Base-by-base conservation (phyloP, 2,329 filamentous ascomycete genomes). In the Phyllosticta citribraziliensis region DNA sequence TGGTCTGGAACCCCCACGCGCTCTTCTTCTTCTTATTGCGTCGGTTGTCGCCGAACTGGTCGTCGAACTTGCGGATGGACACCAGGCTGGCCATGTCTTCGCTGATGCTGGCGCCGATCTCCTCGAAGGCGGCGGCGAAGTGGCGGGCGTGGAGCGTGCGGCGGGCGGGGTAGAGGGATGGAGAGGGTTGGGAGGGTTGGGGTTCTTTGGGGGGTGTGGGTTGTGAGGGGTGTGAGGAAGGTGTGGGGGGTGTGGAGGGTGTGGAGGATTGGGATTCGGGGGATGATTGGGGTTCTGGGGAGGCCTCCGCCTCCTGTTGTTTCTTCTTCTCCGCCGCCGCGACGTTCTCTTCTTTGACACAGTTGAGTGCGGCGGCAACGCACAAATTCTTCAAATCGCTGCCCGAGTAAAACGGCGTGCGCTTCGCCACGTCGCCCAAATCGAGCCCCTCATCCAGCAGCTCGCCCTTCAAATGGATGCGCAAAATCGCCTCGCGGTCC, bases 51-150 rank as follows among this genome's bases (percentile, higher is more conserved):
- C 94, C 93, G 72, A 92, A 99, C 72, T 93, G 88, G 75, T 96
- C 90, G 71, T 99, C 94, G 70, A 97, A 99, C 75, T 95, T 95
- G 67, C 90, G 84, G 68, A 99, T 96, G 12, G 89, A 89, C 65
- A 85, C 84, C 64, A 99, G 78, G 33, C 85, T 90, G 56, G 84
- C 81, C 93, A 97, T 97, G 69, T 99, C 92, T 73, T 97, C 93
- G 67, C 85, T 92, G 66, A 97, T 92, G 68, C 89, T 95, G 0
- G 94, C 91, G 61, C 88, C 89, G 66, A 99, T 96, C 74, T 97
- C 92, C 68, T 85, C 83, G 68, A 96, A 80, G 2, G 91, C 94
- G 66, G 85, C 88, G 17, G 92, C 88, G 70, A 99, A 97, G 75
- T 99, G 94, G 2, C 79, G 73, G 22, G 76, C 74, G 3, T 77